phyloP scores from a whole-genome alignment of 345 rosid genomes.

The Excoecaria cochinchinensis region DNA sequence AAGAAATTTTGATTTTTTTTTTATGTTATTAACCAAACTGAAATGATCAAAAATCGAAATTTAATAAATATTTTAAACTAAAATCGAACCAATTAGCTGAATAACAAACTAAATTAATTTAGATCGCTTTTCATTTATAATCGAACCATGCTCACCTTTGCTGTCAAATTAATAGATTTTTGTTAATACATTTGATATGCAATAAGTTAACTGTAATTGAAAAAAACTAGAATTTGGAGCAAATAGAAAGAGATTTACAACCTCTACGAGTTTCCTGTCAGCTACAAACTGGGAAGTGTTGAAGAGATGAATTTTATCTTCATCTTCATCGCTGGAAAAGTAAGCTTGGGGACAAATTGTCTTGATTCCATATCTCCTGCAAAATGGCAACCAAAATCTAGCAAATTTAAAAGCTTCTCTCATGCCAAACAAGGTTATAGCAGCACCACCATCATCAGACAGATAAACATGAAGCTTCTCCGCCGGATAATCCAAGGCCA shows the following conservation, averaged over 20 bases:
- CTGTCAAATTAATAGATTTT: no score
- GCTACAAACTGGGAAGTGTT: constrained; percentile 10
- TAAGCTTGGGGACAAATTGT: constrained; percentile 35
- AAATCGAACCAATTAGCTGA: no score
- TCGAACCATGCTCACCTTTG: no score
- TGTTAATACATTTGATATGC: no score
- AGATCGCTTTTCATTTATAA: no score
- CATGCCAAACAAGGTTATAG: constrained; percentile 35
- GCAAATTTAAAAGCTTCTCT: constrained; percentile 44
- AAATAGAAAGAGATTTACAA: background rate
- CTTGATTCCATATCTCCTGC: constrained; percentile 28
- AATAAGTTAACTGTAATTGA: no score
- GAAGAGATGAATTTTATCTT: background rate
- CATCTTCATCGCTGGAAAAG: constrained; percentile 27
- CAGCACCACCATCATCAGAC: constrained; percentile 47
- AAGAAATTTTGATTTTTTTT: no score
- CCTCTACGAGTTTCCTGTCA: constrained; percentile 29
- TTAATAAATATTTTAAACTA: no score
- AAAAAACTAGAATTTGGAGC: no score
- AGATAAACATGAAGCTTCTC: constrained; percentile 47
- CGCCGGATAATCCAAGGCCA: constrained; percentile 47
- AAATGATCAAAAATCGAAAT: no score
- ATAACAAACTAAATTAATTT: no score
- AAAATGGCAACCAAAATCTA: constrained; percentile 47
- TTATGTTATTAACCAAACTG: no score